Evolutionary conservation across 371 early-diverging fungal species (phyloP).

Genomic region (Circinella umbellata): DNA sequence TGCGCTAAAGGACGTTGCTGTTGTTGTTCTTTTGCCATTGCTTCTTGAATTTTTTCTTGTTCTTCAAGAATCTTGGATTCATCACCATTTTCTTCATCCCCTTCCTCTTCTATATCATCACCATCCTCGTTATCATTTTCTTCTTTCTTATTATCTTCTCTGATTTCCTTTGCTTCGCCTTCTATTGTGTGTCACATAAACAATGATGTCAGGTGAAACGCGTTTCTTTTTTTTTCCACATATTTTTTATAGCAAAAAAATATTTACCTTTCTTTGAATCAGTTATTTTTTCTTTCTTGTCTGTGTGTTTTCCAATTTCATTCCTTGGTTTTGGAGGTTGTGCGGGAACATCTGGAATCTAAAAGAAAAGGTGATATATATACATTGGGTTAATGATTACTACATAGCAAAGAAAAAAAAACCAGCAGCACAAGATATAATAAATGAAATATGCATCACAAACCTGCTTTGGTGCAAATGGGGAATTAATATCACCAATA

Average conservation of each 20-base stretch:
- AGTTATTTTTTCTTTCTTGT: not conserved
- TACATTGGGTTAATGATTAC: not conserved
- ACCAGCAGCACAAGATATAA: not conserved
- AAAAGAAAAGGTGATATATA: not conserved
- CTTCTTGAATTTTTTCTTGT: conserved; percentile 29
- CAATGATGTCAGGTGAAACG: not conserved
- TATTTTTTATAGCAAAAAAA: not conserved
- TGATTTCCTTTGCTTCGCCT: not conserved
- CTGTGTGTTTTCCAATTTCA: conserved; percentile 6
- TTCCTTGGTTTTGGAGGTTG: conserved; percentile 4
- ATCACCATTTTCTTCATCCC: conserved; percentile 12
- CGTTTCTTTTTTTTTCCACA: not conserved
- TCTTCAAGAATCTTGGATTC: conserved; percentile 20
- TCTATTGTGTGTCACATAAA: not conserved
- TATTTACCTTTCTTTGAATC: conserved; percentile 9
- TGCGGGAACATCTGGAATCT: conserved; percentile 8
- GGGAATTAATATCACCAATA: conserved; percentile 95
- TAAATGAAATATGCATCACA: not conserved
- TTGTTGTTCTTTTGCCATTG: conserved; percentile 27
- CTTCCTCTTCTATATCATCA: conserved; percentile 1
- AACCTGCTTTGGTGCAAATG: conserved; percentile 53
- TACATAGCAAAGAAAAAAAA: too few species aligned
- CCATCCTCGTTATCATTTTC: conserved; percentile 12
- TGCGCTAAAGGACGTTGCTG: conserved; percentile 29
- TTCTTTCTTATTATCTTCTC: not conserved